phyloP scores from a whole-genome alignment of 2,329 filamentous ascomycete genomes.

The Claviceps maximensis region DNA sequence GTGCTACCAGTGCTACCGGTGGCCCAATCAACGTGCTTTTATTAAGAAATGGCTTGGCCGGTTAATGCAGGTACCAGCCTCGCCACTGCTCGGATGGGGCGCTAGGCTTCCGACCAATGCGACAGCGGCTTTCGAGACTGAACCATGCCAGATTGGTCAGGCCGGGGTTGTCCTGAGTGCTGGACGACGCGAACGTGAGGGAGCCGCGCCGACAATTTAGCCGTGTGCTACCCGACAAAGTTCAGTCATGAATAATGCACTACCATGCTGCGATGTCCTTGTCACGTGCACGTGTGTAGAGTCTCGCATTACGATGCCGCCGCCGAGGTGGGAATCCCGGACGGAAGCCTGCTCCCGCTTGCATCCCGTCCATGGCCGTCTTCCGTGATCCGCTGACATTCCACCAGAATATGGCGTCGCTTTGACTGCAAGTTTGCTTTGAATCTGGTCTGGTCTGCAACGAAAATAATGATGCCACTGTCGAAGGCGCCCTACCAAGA shows the following conservation, averaged over 20 bases:
- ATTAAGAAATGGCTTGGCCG: neutral
- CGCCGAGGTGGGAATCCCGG: no score
- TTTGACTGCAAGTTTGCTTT: no score
- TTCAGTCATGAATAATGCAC: no score
- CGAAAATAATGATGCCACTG: no score
- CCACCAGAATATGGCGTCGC: neutral
- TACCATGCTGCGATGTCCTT: no score
- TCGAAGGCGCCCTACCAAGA: no score
- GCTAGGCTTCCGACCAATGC: neutral
- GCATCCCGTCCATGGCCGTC: neutral
- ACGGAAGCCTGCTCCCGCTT: neutral
- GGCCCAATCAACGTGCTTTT: neutral
- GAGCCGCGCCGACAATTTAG: neutral
- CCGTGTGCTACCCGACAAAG: neutral
- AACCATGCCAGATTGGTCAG: neutral
- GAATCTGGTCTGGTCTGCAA: no score
- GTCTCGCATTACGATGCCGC: no score
- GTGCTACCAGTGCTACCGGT: neutral
- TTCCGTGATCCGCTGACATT: neutral
- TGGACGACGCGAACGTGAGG: no score
- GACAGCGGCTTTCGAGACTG: neutral
- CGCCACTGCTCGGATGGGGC: neutral
- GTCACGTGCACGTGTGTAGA: no score
- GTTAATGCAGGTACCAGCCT: neutral
- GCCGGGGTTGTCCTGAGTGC: neutral